Evolutionary conservation across 2,329 filamentous ascomycete genomes (phyloP).

Genomic region (Lanzia echinophila): DNA sequence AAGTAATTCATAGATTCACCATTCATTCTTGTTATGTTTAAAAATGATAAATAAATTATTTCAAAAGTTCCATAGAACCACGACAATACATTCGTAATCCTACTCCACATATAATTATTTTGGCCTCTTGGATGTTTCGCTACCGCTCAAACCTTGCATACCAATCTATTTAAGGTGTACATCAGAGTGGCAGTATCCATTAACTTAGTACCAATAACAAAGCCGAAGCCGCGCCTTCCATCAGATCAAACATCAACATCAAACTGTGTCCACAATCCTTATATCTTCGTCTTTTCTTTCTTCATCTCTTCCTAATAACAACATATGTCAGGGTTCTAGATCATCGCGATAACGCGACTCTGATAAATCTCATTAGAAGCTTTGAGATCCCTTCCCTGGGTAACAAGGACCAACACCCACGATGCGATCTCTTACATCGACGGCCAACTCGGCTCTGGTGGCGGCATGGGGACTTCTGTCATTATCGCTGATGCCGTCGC

Average conservation of each 20-base stretch:
- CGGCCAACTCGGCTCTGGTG: constrained; percentile 12
- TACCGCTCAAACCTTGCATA: not conserved
- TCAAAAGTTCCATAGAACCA: too few species aligned
- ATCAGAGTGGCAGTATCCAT: constrained; percentile 3
- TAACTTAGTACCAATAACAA: constrained; percentile 1
- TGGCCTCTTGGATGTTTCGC: not conserved
- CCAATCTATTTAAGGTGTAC: not conserved
- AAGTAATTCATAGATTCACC: too few species aligned
- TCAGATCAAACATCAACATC: not conserved
- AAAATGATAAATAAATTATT: too few species aligned
- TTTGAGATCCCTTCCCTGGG: constrained; percentile 6
- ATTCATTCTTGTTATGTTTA: too few species aligned
- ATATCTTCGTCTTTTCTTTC: not conserved
- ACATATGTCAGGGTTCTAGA: constrained; percentile 2
- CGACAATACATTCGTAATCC: not conserved
- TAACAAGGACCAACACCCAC: constrained; percentile 13
- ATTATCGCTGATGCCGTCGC: constrained; percentile 38
- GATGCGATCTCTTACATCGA: constrained; percentile 25
- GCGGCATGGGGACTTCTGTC: constrained; percentile 33
- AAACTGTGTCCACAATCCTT: constrained; percentile 9
- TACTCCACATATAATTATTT: not conserved
- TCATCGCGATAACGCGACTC: constrained; percentile 13
- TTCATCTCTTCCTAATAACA: not conserved
- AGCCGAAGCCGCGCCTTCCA: constrained; percentile 2
- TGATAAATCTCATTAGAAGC: constrained; percentile 3